A percentile compares a stretch with the other conserved stretches of the same genome.
phyloP scores from a whole-genome alignment of 345 rosid genomes.

The Brassica nigra region DNA sequence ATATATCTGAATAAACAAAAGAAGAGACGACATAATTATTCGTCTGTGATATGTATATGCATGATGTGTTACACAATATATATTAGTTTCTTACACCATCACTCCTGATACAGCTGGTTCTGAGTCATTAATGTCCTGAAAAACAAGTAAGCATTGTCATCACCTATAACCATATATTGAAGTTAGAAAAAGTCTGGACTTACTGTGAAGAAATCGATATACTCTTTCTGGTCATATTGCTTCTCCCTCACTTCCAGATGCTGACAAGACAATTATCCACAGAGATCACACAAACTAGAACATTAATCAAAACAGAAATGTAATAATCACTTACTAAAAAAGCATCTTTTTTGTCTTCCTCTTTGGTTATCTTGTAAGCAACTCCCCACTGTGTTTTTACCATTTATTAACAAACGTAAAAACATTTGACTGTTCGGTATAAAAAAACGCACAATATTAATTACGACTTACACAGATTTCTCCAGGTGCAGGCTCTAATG shows the following conservation, averaged over 20 bases:
- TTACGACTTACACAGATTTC: slow-evolving; percentile 69
- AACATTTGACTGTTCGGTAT: not conserved
- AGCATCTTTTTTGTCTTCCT: slow-evolving; percentile 74
- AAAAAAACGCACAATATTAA: not conserved
- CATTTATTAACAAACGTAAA: slow-evolving; percentile 19
- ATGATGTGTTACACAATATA: not conserved
- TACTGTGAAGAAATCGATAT: slow-evolving; percentile 79
- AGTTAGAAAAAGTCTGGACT: slow-evolving; percentile 32
- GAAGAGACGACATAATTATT: not conserved
- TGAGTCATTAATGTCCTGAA: slow-evolving; percentile 64
- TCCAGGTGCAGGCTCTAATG: slow-evolving; percentile 67
- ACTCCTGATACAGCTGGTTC: slow-evolving; percentile 77
- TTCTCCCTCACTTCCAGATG: slow-evolving; percentile 86
- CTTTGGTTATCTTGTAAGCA: slow-evolving; percentile 76
- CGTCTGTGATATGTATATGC: not conserved
- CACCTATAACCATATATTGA: not conserved
- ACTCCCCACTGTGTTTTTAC: slow-evolving; percentile 72
- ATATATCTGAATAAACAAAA: slow-evolving; percentile 60
- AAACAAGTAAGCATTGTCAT: slow-evolving; percentile 33
- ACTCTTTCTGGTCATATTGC: slow-evolving; percentile 86
- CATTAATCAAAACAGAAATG: slow-evolving; percentile 6
- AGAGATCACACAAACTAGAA: not conserved
- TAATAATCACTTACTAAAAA: slow-evolving; percentile 48
- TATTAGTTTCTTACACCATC: slow-evolving; percentile 65
- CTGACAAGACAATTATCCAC: slow-evolving; percentile 38